Conservation (phyloP, 257 asterid species). For the Penstemon barbatus region DNA sequence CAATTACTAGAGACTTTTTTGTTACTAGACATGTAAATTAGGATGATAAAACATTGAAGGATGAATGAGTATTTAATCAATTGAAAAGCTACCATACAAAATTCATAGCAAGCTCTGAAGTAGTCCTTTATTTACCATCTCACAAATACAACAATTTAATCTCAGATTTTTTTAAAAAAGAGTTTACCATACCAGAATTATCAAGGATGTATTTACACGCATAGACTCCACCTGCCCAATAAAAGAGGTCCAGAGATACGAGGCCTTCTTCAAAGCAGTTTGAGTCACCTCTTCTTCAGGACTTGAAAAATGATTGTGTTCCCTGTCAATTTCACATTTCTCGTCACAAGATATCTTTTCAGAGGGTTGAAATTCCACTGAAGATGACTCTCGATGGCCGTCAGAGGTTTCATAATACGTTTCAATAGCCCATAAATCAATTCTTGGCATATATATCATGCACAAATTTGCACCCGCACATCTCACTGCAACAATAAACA, state of each 20-base stretch:
- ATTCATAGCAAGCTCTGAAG: slow-evolving; percentile 3
- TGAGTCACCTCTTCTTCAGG: slow-evolving; percentile 38
- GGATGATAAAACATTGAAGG: slow-evolving; percentile 4
- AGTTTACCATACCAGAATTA: slow-evolving; percentile 70
- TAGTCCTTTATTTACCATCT: slow-evolving; percentile 8
- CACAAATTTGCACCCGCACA: slow-evolving; percentile 59
- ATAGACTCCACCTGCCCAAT: slow-evolving; percentile 83
- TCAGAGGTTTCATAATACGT: slow-evolving; percentile 41
- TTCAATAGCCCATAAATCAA: slow-evolving; percentile 95
- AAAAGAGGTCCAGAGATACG: slow-evolving; percentile 86
- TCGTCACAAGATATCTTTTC: slow-evolving; percentile 30
- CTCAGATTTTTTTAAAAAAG: slow-evolving; percentile 26
- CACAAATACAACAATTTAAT: slow-evolving; percentile 9
- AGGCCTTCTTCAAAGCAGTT: slow-evolving; percentile 44
- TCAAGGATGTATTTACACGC: slow-evolving; percentile 66
- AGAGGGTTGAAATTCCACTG: slow-evolving; percentile 31
- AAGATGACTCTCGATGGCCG: slow-evolving; percentile 33
- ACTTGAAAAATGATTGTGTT: slow-evolving; percentile 29
- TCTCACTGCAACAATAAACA: slow-evolving; percentile 71
- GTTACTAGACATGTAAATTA: slow-evolving; percentile 20
- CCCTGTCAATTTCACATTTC: slow-evolving; percentile 33
- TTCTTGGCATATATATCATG: slow-evolving; percentile 84
- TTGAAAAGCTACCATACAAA: slow-evolving; percentile 19
- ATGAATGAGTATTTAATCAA: neutral
- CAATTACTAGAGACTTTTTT: neutral